These are phyloP conservation scores for Corylus americana DNA, from an alignment of 306 rosid species.

Conservation along the genomic window DNA sequence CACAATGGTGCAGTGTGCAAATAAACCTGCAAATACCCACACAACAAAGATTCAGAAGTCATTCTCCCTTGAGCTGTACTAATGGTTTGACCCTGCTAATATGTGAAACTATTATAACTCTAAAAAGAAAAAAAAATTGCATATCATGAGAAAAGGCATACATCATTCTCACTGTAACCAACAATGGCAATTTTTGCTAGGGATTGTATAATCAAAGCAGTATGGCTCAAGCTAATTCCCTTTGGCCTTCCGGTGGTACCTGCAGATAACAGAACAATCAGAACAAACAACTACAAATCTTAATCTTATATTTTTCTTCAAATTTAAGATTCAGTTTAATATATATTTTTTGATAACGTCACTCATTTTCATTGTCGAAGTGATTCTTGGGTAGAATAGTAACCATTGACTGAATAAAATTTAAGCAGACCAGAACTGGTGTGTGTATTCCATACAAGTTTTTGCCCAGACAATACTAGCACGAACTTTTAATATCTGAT, in stretches of 20 bases:
- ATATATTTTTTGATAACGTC: neutral
- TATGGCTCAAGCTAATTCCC: constrained; percentile 80
- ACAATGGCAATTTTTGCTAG: constrained; percentile 75
- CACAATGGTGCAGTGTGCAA: constrained; percentile 91
- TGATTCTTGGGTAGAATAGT: neutral
- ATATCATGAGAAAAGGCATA: constrained; percentile 40
- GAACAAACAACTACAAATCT: constrained; percentile 8
- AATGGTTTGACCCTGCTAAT: neutral
- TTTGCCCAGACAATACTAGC: neutral
- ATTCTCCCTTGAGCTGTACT: constrained; percentile 15
- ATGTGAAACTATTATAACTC: constrained; percentile 13
- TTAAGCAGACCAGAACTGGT: neutral
- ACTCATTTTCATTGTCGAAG: neutral
- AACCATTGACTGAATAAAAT: neutral
- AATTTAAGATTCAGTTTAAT: neutral
- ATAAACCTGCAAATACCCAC: constrained; percentile 59
- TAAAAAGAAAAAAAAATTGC: constrained; percentile 11
- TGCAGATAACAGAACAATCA: constrained; percentile 29
- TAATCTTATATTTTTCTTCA: neutral
- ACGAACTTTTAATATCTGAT: neutral
- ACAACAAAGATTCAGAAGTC: neutral
- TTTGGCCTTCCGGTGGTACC: constrained; percentile 95
- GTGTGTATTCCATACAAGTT: neutral
- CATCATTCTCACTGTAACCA: constrained; percentile 86
- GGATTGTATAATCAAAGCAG: constrained; percentile 71